Base-by-base conservation (phyloP, 2,329 filamentous ascomycete species). In the Fusarium oligoseptatum region DNA sequence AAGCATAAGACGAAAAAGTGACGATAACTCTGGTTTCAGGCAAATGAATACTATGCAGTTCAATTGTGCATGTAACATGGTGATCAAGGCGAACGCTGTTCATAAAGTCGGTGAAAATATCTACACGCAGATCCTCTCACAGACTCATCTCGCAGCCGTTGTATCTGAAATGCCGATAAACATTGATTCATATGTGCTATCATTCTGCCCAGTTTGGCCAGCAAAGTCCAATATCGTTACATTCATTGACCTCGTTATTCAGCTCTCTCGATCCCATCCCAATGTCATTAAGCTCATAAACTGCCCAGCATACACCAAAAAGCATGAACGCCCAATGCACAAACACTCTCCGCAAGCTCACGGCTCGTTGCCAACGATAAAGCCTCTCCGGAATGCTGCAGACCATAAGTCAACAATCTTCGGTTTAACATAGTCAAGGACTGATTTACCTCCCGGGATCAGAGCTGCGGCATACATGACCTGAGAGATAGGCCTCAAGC, bases 391-490 rank as follows among this genome's bases (percentile, higher is more conserved):
- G 22, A 71, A 72, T 27, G 68, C 64, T 71, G 7, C 10, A 37
- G 1, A 39, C 9, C 4, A 22, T 39, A 6, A 61, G 34, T 29
- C 24, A 15, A 4, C 14, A 1, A 11, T 4, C 5, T n/a, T 27
- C 9, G 1, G 8, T 36, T 11, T 4, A 20, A 11, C 17, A 36
- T 1, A 27, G 2, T 1, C 10, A 15, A 15, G 24, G 24, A 24
- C 3, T 24, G 24, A 24, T 3, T 24, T 74, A 90, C 88, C 87
- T 74, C 88, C 88, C 6, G 88, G 87, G 60, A 88, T 84, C 72
- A 90, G 73, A 37, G 88, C 88, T 6, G 88, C 83, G 15, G 88
- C 87, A 81, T 89, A 90, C 88, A 91, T 91, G 43, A 88, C 88
- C 24, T 84, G 79, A 6, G 87, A 89, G 45, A 91, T 91, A 0